These are phyloP conservation scores for Amborella trichopoda DNA, from an alignment of 164 flowering plant species.

Conservation along the genomic window DNA sequence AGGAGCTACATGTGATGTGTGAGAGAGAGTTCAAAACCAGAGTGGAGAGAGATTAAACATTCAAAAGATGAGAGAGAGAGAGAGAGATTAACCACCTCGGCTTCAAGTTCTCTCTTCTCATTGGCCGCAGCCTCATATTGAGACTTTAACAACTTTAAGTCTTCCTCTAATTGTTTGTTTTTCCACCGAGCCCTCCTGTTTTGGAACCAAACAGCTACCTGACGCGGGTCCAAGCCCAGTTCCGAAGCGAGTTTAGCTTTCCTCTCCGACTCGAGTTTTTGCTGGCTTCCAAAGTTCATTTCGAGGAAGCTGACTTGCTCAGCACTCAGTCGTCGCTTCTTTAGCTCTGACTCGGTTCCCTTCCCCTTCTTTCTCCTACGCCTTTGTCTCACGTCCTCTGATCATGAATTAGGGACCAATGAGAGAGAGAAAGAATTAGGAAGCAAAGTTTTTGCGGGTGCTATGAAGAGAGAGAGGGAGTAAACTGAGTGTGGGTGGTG, in stretches of 20 bases:
- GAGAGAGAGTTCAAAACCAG: not conserved
- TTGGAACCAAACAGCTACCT: constrained; percentile 81
- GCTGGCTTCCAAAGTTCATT: constrained; percentile 38
- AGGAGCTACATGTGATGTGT: not conserved
- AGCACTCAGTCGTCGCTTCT: constrained; percentile 48
- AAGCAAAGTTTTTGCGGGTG: too few relatives aligned
- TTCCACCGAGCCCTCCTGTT: constrained; percentile 70
- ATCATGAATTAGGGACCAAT: too few relatives aligned
- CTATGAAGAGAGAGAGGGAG: too few relatives aligned
- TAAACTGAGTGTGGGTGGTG: too few relatives aligned
- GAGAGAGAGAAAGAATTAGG: too few relatives aligned
- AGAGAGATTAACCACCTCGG: too few relatives aligned
- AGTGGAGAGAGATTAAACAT: not conserved
- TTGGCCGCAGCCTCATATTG: constrained; percentile 26
- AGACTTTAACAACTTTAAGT: constrained; percentile 30
- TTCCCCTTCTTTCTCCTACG: too few relatives aligned
- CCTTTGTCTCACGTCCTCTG: too few relatives aligned
- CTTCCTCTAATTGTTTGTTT: constrained; percentile 62
- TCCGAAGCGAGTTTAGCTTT: constrained; percentile 52
- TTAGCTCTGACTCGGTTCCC: too few relatives aligned
- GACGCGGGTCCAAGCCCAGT: constrained; percentile 60
- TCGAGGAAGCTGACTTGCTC: constrained; percentile 47
- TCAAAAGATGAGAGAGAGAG: not conserved
- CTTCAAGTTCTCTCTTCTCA: constrained; percentile 53
- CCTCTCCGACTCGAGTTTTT: constrained; percentile 55